phyloP scores from a whole-genome alignment of 495 filamentous ascomycete species.

The Penicillium steckii region DNA sequence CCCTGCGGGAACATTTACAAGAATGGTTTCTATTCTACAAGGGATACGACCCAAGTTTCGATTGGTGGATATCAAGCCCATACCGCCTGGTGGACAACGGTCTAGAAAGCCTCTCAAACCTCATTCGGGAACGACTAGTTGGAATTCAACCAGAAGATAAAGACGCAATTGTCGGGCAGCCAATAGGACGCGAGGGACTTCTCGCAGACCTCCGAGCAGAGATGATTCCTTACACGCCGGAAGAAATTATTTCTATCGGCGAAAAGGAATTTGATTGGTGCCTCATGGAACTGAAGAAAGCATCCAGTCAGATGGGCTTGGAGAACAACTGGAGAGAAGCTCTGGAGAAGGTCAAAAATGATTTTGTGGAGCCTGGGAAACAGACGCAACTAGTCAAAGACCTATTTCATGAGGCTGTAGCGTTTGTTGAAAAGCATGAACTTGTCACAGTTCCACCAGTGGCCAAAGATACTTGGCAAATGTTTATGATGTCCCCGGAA shows the following conservation, averaged over 20 bases:
- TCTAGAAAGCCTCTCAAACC: slow-evolving; percentile 19
- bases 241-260: slow-evolving; percentile 48
- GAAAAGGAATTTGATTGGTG: slow-evolving; percentile 26
- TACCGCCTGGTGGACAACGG: slow-evolving; percentile 29
- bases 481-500: slow-evolving; percentile 51
- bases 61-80: slow-evolving; percentile 48
- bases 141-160: slow-evolving; percentile 37
- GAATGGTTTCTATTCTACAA: slow-evolving; percentile 45
- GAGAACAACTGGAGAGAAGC: slow-evolving; percentile 42
- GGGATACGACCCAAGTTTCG: slow-evolving; percentile 47
- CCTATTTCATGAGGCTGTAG: slow-evolving; percentile 17
- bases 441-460: slow-evolving; percentile 50
- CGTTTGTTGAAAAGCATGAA: slow-evolving; percentile 34
- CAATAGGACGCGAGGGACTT: slow-evolving; percentile 45
- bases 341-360: slow-evolving; percentile 51
- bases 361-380: slow-evolving; percentile 46
- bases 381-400: slow-evolving; percentile 46
- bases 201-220: slow-evolving; percentile 19
- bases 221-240: slow-evolving; percentile 33
- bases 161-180: slow-evolving; percentile 49
- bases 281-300: slow-evolving; percentile 23
- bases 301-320: slow-evolving; percentile 22
- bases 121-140: slow-evolving; percentile 37
- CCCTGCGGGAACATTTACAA: slow-evolving; percentile 32
- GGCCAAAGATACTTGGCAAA: slow-evolving; percentile 48